Evolutionary conservation across 2,329 filamentous ascomycete genomes (phyloP).

Genomic region (Phialophora macrospora): DNA sequence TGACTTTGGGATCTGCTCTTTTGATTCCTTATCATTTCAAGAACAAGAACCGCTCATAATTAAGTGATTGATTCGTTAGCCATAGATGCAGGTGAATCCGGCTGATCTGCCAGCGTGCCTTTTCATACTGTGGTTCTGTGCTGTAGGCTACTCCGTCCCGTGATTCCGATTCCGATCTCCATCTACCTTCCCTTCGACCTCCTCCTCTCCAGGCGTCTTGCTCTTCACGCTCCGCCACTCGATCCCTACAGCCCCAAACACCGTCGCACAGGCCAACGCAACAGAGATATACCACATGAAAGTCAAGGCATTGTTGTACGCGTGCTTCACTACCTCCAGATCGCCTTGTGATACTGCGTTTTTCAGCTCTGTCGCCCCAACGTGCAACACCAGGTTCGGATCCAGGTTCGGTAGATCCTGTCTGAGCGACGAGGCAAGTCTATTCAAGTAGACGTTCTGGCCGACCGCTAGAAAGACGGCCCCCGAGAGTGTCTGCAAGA

Average conservation of each 20-base stretch:
- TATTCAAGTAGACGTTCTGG: conserved; percentile 41
- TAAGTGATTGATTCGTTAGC: no score
- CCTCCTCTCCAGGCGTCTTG: conserved; percentile 10
- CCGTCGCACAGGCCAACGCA: conserved; percentile 37
- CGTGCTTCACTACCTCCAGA: conserved; percentile 39
- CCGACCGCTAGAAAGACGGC: conserved; percentile 43
- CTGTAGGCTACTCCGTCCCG: no score
- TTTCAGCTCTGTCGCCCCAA: conserved; percentile 40
- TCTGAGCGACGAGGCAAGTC: conserved; percentile 32
- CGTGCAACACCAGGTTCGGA: conserved; percentile 39
- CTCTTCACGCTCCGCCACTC: conserved; percentile 43
- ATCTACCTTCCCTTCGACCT: background rate
- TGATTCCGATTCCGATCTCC: background rate
- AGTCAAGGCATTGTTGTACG: conserved; percentile 33
- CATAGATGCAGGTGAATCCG: no score
- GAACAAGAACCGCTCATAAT: no score
- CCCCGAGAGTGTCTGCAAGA: conserved; percentile 44
- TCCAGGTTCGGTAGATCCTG: conserved; percentile 28
- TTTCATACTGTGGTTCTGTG: no score
- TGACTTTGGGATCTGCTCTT: no score
- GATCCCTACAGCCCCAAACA: conserved; percentile 38
- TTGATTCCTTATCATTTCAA: no score
- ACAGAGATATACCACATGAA: conserved; percentile 39
- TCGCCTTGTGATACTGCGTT: conserved; percentile 36
- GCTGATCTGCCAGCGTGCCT: no score